Conservation (phyloP, 495 filamentous ascomycete genomes). For the Apodospora peruviana region DNA sequence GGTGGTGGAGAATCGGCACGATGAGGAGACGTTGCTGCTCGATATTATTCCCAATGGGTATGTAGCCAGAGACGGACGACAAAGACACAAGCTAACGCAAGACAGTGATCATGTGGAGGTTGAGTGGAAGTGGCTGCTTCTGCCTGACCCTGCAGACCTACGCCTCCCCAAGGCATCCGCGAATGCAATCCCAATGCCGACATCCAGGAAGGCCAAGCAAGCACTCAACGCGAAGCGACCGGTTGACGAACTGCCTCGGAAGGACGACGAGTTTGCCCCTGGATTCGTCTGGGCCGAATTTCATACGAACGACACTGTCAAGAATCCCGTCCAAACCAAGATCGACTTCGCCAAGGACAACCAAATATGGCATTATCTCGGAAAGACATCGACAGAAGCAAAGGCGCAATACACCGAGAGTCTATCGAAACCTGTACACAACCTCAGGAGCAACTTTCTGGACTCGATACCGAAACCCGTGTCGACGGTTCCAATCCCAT, state of each 20-base stretch:
- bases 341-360: conserved; percentile 64
- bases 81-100: conserved; percentile 24
- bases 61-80: conserved; percentile 30
- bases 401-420: conserved; percentile 90
- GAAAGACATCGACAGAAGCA: conserved; percentile 80
- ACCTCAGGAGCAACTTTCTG: conserved; percentile 56
- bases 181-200: conserved; percentile 52
- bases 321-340: conserved; percentile 40
- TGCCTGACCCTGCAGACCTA: conserved; percentile 59
- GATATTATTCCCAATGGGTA: conserved; percentile 87
- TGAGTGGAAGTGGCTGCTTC: conserved; percentile 71
- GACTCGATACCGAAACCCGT: conserved; percentile 53
- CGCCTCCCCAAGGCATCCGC: conserved; percentile 58
- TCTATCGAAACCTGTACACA: conserved; percentile 49
- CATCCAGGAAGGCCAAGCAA: conserved; percentile 48
- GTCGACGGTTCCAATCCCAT: conserved; percentile 17
- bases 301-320: conserved; percentile 49
- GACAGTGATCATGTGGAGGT: conserved; percentile 61
- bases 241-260: conserved; percentile 56
- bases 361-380: conserved; percentile 87
- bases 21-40: conserved; percentile 68
- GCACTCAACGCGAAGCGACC: conserved; percentile 52
- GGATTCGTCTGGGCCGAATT: conserved; percentile 79
- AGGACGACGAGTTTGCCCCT: conserved; percentile 65
- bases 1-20: conserved; percentile 77